These are phyloP conservation scores for Jamesozyma spencerorum DNA, from an alignment of 805 yeast genomes.

Conservation along the genomic window DNA sequence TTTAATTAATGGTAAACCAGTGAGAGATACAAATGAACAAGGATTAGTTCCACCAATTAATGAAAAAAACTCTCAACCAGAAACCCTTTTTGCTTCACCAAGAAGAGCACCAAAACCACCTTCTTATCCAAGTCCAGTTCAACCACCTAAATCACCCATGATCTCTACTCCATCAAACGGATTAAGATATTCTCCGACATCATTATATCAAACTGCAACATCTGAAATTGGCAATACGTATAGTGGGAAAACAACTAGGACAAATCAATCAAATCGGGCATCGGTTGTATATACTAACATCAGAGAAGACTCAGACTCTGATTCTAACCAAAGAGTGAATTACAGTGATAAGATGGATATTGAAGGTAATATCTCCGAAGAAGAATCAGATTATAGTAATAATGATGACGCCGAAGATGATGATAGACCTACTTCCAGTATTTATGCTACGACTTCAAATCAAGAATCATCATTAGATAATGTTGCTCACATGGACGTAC, in stretches of 20 bases:
- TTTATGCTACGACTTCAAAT: conserved; percentile 18
- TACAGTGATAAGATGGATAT: no score
- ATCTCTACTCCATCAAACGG: conserved; percentile 6
- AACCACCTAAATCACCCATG: conserved; percentile 29
- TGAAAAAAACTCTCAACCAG: conserved; percentile 10
- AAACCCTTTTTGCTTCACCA: conserved; percentile 47
- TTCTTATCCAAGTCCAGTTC: conserved; percentile 35
- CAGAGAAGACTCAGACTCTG: neutral
- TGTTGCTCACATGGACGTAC: neutral
- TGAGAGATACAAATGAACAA: conserved; percentile 1
- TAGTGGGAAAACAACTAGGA: no score
- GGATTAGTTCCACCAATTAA: conserved; percentile 12
- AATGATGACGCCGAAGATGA: neutral
- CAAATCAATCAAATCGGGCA: conserved; percentile 9
- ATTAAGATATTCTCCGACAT: conserved; percentile 18
- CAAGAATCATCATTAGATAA: conserved; percentile 1
- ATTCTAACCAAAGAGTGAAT: neutral
- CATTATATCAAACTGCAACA: conserved; percentile 17
- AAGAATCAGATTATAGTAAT: neutral
- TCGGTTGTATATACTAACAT: conserved; percentile 18
- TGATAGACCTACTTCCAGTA: conserved; percentile 38
- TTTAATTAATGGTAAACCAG: conserved; percentile 9
- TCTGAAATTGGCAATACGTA: no score
- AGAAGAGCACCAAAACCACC: conserved; percentile 70
- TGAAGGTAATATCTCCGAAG: no score